phyloP scores from a whole-genome alignment of 371 early-diverging fungal species.

The Coemansia sp. region DNA sequence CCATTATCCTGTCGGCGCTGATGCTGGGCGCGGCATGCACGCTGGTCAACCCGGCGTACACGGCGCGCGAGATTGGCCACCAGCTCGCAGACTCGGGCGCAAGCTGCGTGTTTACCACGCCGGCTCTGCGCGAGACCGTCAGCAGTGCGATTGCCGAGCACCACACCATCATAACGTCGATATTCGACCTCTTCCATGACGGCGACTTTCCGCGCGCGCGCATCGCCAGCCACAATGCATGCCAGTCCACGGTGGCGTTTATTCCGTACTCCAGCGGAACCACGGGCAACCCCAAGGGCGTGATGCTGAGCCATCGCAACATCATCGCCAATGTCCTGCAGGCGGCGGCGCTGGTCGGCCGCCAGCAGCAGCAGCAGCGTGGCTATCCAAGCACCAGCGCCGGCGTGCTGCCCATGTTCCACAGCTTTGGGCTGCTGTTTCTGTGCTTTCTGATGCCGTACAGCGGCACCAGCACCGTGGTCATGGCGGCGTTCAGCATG shows the following conservation, averaged over 20 bases:
- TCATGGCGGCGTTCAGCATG: conserved; percentile 24
- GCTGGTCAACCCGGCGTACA: conserved; percentile 75
- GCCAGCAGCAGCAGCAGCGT: background rate
- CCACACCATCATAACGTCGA: background rate
- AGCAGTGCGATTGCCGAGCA: conserved; percentile 7
- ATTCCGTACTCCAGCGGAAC: conserved; percentile 90
- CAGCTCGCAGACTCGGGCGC: conserved; percentile 41
- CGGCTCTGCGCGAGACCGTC: background rate
- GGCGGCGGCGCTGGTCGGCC: background rate
- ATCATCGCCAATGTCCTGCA: conserved; percentile 51
- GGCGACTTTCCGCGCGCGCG: background rate
- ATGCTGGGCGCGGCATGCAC: conserved; percentile 64
- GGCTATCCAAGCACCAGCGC: conserved; percentile 1
- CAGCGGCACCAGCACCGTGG: conserved; percentile 21
- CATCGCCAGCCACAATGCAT: background rate
- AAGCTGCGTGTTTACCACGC: conserved; percentile 18
- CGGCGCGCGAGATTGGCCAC: conserved; percentile 65
- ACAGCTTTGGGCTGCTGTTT: conserved; percentile 35
- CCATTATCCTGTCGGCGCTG: conserved; percentile 53
- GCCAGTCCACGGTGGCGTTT: conserved; percentile 55
- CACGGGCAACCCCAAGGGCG: conserved; percentile 66
- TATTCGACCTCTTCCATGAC: conserved; percentile 2
- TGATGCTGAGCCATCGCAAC: conserved; percentile 63
- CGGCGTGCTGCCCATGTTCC: conserved; percentile 44
- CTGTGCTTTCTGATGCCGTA: conserved; percentile 29